Percentiles rank a stretch among this genome's conserved stretches.
Evolutionary conservation across 495 filamentous ascomycete genomes (phyloP).

Genomic region (Arthonia radiata): DNA sequence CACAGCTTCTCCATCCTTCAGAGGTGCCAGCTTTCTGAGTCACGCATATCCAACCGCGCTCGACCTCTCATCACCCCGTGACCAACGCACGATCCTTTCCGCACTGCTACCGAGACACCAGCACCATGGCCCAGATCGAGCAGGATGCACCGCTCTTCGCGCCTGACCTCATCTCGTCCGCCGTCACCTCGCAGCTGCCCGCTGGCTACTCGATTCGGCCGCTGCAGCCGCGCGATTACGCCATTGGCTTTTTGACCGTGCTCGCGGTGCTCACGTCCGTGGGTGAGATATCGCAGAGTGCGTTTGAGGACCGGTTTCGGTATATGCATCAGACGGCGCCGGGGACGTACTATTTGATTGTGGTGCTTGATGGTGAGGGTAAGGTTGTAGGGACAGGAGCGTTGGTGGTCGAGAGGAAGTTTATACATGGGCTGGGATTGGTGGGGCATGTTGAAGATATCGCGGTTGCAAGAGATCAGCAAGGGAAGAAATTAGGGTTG

Average conservation of each 20-base stretch:
- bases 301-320: slow-evolving; percentile 57
- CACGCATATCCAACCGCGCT: no score
- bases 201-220: slow-evolving; percentile 64
- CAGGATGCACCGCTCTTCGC: slow-evolving; percentile 50
- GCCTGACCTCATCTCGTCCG: slow-evolving; percentile 48
- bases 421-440: slow-evolving; percentile 45
- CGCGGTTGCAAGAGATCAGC: slow-evolving; percentile 75
- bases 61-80: no score
- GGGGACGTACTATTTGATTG: slow-evolving; percentile 68
- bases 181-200: slow-evolving; percentile 45
- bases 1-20: no score
- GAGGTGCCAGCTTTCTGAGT: no score
- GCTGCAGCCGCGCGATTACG: slow-evolving; percentile 52
- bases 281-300: slow-evolving; percentile 53
- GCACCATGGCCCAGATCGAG: no score
- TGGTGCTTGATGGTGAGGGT: slow-evolving; percentile 44
- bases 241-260: slow-evolving; percentile 62
- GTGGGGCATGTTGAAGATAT: slow-evolving; percentile 99
- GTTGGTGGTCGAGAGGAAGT: slow-evolving; percentile 67
- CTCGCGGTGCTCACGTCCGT: slow-evolving; percentile 80
- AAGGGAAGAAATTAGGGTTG: slow-evolving; percentile 87
- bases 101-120: no score
- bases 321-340: slow-evolving; percentile 56
- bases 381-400: slow-evolving; percentile 68
- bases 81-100: no score